Percentiles rank a stretch among this genome's conserved stretches.
Evolutionary conservation across 352 stramenopile genomes (phyloP).

Genomic region (Phytophthora meadii): DNA sequence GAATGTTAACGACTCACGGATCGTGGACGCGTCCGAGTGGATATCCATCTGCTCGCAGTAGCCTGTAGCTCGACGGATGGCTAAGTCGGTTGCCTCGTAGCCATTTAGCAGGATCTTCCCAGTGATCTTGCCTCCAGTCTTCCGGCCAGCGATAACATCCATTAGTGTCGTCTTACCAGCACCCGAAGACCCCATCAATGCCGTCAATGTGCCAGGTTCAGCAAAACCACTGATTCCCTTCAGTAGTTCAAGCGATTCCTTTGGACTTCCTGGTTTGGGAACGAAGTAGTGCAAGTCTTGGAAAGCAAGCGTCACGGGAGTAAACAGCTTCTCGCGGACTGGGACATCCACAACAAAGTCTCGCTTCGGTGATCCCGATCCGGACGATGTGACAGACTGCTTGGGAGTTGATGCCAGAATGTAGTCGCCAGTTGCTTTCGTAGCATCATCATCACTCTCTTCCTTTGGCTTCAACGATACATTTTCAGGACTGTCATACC

Average conservation of each 20-base stretch:
- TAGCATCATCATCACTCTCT: background rate
- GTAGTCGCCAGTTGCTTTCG: conserved; percentile 15
- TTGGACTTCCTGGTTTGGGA: conserved; percentile 32
- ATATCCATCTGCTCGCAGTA: conserved; percentile 86
- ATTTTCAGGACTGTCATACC: conserved; percentile 35
- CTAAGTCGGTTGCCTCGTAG: conserved; percentile 45
- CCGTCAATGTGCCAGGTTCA: conserved; percentile 72
- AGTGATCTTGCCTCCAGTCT: conserved; percentile 59
- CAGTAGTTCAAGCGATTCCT: conserved; percentile 55
- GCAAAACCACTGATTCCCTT: conserved; percentile 50
- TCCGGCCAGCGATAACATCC: conserved; percentile 21
- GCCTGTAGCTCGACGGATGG: conserved; percentile 48
- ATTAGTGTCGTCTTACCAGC: conserved; percentile 33
- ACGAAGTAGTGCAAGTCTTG: conserved; percentile 47
- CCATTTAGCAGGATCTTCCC: conserved; percentile 64
- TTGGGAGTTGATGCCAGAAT: conserved; percentile 23
- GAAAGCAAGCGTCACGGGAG: conserved; percentile 41
- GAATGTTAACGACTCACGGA: conserved; percentile 62
- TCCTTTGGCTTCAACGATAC: conserved; percentile 19
- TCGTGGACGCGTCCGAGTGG: conserved; percentile 84
- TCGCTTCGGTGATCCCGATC: background rate
- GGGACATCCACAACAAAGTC: conserved; percentile 17
- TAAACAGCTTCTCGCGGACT: conserved; percentile 23
- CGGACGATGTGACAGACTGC: conserved; percentile 12
- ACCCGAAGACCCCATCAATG: conserved; percentile 81